Evolutionary conservation across 345 rosid species (phyloP).

Genomic region (Linum trigynum): DNA sequence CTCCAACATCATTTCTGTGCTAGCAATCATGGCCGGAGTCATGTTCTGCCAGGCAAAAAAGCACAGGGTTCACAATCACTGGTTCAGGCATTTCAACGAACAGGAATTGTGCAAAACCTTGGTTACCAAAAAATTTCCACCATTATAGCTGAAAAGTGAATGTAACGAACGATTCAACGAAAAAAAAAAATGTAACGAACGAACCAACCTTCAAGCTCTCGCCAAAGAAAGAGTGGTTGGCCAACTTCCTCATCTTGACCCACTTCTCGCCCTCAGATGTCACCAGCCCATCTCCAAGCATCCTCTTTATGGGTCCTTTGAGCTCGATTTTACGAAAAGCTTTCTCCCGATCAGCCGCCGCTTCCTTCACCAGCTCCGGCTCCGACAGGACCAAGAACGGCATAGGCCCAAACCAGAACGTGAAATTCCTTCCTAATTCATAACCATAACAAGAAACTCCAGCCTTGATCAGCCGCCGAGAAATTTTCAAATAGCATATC

Average conservation of each 20-base stretch:
- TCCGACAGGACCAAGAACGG: background rate
- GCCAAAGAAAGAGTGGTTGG: background rate
- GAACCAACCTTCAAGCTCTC: conserved; percentile 1
- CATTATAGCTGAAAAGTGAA: background rate
- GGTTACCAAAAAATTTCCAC: no score
- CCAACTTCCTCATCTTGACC: conserved; percentile 1
- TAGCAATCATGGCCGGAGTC: conserved; percentile 2
- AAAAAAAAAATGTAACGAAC: background rate
- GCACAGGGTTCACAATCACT: no score
- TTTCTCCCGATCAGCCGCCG: background rate
- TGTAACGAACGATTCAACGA: background rate
- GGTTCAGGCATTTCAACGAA: no score
- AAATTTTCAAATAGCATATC: background rate
- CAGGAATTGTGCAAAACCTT: no score
- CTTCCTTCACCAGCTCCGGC: background rate
- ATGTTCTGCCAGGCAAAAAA: background rate
- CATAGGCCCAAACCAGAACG: background rate
- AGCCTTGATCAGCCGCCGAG: background rate
- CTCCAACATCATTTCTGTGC: background rate
- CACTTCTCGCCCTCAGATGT: background rate
- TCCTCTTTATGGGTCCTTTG: background rate
- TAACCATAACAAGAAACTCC: background rate
- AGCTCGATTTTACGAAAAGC: background rate
- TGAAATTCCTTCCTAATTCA: background rate
- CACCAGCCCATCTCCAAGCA: conserved; percentile 3